phyloP scores from a whole-genome alignment of 2,329 filamentous ascomycete species.

The Talaromyces sp. region DNA sequence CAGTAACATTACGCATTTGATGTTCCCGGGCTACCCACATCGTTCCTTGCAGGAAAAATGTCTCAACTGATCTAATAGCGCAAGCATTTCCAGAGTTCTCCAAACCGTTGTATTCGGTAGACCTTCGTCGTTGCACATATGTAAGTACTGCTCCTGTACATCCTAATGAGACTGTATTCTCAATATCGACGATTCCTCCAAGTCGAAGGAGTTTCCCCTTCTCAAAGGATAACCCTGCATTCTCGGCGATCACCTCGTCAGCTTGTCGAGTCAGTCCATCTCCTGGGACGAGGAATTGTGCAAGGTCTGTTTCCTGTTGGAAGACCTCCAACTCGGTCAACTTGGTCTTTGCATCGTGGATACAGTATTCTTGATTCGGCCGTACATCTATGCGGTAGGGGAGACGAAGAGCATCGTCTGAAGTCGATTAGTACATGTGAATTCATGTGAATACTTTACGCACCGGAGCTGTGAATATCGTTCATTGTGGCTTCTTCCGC shows the following conservation, averaged over 20 bases:
- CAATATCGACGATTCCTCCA: constrained; percentile 67
- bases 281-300: constrained; percentile 61
- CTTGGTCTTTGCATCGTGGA: constrained; percentile 62
- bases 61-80: constrained; percentile 62
- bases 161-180: constrained; percentile 70
- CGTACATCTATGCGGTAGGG: constrained; percentile 64
- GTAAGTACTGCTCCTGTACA: constrained; percentile 85
- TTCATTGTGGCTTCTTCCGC: constrained; percentile 44
- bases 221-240: constrained; percentile 49
- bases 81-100: constrained; percentile 57
- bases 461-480: constrained; percentile 38
- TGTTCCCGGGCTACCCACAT: constrained; percentile 48
- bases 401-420: constrained; percentile 51
- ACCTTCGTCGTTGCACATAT: constrained; percentile 67
- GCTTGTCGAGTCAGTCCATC: constrained; percentile 46
- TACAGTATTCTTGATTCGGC: constrained; percentile 68
- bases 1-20: not conserved
- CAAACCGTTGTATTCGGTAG: constrained; percentile 59
- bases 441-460: not conserved
- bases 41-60: constrained; percentile 65
- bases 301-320: constrained; percentile 44
- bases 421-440: not conserved
- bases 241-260: constrained; percentile 38
- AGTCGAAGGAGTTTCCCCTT: constrained; percentile 66
- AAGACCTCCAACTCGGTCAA: constrained; percentile 58